A percentile compares a stretch with the other conserved stretches of the same genome.
Conservation (phyloP, 2,329 filamentous ascomycete genomes). For the Colletotrichum spinosum region DNA sequence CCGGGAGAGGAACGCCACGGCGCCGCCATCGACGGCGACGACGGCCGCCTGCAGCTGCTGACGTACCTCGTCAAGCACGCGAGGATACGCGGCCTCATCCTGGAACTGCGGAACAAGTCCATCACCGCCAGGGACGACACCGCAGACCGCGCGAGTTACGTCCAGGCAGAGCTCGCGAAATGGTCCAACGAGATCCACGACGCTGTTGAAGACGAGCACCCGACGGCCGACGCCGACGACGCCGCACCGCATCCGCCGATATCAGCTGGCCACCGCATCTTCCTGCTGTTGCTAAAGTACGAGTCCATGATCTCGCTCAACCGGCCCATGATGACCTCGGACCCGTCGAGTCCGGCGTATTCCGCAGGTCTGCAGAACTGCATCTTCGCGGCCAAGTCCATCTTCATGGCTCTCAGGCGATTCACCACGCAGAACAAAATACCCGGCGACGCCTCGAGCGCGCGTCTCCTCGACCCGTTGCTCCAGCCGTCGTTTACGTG, state of each 20-base stretch:
- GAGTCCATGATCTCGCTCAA: constrained; percentile 64
- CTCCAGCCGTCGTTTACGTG: constrained; percentile 65
- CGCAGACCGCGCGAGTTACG: constrained; percentile 54
- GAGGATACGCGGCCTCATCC: constrained; percentile 60
- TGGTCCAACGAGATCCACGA: constrained; percentile 67
- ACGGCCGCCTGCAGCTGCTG: constrained; percentile 50
- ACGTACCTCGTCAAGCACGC: constrained; percentile 59
- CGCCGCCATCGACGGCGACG: constrained; percentile 34
- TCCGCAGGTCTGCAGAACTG: constrained; percentile 62
- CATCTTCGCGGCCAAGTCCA: constrained; percentile 60
- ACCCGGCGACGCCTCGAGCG: constrained; percentile 12
- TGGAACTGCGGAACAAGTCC: constrained; percentile 65
- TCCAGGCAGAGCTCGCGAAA: constrained; percentile 60
- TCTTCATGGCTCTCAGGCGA: constrained; percentile 55
- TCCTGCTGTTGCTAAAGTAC: constrained; percentile 59
- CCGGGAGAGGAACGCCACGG: constrained; percentile 59
- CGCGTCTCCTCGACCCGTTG: constrained; percentile 45
- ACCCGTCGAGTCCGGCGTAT: constrained; percentile 55
- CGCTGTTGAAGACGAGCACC: constrained; percentile 52
- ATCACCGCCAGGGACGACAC: constrained; percentile 57
- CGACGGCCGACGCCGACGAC: constrained; percentile 36
- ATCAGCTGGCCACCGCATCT: constrained; percentile 49
- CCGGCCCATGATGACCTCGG: constrained; percentile 59
- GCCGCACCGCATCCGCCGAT: constrained; percentile 34
- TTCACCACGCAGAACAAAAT: constrained; percentile 39